Percentiles rank a stretch among this genome's conserved stretches.
These are phyloP conservation scores for Xylariomycetidae sp. DNA, from an alignment of 2,329 filamentous ascomycete genomes.

Conservation along the genomic window DNA sequence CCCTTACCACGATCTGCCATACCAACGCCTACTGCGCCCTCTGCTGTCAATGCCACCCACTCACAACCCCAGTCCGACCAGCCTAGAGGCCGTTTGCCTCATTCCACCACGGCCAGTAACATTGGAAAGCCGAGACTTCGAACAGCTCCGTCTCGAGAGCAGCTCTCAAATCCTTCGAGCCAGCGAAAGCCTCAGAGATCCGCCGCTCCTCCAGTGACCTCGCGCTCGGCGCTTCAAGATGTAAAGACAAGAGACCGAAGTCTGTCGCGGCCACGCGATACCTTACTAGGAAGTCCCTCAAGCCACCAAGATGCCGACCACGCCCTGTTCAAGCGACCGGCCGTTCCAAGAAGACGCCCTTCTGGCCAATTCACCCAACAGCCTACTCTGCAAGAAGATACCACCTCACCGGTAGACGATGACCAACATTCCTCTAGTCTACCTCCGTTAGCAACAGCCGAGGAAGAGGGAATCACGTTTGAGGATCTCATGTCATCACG, in stretches of 20 bases:
- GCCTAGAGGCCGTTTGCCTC: slow-evolving; percentile 12
- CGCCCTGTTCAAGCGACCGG: slow-evolving; percentile 17
- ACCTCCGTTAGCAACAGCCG: slow-evolving; percentile 15
- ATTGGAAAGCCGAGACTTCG: slow-evolving; percentile 20
- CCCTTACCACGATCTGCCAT: slow-evolving; percentile 24
- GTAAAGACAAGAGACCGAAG: slow-evolving; percentile 14
- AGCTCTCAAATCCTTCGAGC: slow-evolving; percentile 15
- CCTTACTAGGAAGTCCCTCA: slow-evolving; percentile 7
- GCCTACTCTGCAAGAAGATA: slow-evolving; percentile 8
- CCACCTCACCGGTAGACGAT: slow-evolving; percentile 5
- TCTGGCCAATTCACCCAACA: slow-evolving; percentile 17
- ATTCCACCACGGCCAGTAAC: slow-evolving; percentile 11
- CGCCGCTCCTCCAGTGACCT: slow-evolving; percentile 15
- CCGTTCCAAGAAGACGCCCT: slow-evolving; percentile 15
- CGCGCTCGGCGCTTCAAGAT: slow-evolving; percentile 15
- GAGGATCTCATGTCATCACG: slow-evolving; percentile 16
- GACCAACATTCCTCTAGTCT: slow-evolving; percentile 16
- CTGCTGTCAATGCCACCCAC: slow-evolving; percentile 1
- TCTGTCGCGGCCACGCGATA: slow-evolving; percentile 13
- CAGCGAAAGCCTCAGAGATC: slow-evolving; percentile 19
- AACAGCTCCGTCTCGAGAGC: slow-evolving; percentile 21
- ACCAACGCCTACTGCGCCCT: slow-evolving; percentile 10
- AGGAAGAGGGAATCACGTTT: slow-evolving; percentile 18
- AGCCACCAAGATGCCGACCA: slow-evolving; percentile 12
- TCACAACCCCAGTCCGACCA: slow-evolving; percentile 9